Percentiles rank a stretch among this genome's conserved stretches.
These are phyloP conservation scores for Marsdenia floribunda DNA, from an alignment of 257 asterid species.

Conservation along the genomic window DNA sequence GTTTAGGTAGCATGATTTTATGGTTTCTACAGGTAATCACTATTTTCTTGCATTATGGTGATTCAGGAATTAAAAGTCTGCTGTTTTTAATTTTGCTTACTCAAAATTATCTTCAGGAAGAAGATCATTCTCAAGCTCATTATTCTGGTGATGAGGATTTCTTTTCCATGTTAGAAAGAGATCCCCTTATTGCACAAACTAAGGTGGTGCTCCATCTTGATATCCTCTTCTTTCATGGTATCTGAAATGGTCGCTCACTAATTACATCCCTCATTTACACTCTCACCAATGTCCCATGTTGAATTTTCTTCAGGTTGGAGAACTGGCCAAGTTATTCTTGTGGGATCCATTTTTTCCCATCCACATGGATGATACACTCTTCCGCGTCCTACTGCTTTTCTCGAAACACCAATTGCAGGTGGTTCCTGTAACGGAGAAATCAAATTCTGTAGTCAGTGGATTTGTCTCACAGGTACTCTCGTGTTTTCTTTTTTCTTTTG, in stretches of 20 bases:
- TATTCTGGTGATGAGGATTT: neutral
- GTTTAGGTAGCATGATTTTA: constrained; percentile 8
- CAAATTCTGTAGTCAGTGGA: constrained; percentile 4
- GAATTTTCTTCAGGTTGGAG: constrained; percentile 2
- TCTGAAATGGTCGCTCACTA: neutral
- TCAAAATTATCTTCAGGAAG: constrained; percentile 5
- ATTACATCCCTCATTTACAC: neutral
- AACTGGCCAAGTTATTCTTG: constrained; percentile 3
- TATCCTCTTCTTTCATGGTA: neutral
- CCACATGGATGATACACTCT: constrained; percentile 10
- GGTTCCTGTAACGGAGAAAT: constrained; percentile 10
- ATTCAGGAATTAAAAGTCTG: neutral
- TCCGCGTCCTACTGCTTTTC: constrained; percentile 17
- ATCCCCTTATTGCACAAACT: constrained; percentile 18
- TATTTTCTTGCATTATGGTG: neutral
- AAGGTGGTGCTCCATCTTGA: constrained; percentile 8
- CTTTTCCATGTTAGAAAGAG: neutral
- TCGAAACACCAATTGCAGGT: constrained; percentile 15
- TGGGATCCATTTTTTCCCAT: neutral
- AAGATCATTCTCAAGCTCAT: neutral
- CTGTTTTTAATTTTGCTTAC: neutral
- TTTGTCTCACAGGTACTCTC: constrained; percentile 14
- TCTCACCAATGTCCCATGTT: neutral
- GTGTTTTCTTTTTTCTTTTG: neutral
- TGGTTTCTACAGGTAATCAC: constrained; percentile 21